A percentile compares a stretch with the other conserved stretches of the same genome.
Evolutionary conservation across 108 stramenopile species (phyloP).

Genomic region (Conticribra weissflogii): DNA sequence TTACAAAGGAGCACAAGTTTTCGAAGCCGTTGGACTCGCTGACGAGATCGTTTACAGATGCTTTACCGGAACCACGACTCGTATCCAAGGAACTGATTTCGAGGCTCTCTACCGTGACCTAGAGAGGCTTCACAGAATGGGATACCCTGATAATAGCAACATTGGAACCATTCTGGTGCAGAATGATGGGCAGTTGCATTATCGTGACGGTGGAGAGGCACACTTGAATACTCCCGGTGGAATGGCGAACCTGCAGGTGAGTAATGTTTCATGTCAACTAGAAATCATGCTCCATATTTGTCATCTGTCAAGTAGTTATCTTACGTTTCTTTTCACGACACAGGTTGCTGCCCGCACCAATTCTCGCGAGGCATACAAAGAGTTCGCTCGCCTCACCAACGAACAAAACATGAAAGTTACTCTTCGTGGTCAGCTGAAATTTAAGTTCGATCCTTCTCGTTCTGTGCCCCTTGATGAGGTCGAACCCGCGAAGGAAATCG

Average conservation of each 20-base stretch:
- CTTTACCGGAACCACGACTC: slow-evolving; percentile 96
- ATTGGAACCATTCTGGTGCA: slow-evolving; percentile 75
- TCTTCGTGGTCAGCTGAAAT: slow-evolving; percentile 93
- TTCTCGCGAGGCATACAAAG: slow-evolving; percentile 94
- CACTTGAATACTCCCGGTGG: slow-evolving; percentile 95
- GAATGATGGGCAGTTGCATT: slow-evolving; percentile 97
- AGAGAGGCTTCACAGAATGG: slow-evolving; percentile 85
- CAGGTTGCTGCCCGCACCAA: slow-evolving; percentile 87
- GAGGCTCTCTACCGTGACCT: slow-evolving; percentile 95
- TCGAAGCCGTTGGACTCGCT: slow-evolving; percentile 96
- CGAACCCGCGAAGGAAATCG: slow-evolving; percentile 88
- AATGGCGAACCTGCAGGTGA: slow-evolving; percentile 93
- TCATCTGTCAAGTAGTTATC: too few relatives aligned
- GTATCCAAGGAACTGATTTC: slow-evolving; percentile 96
- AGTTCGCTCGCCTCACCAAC: slow-evolving; percentile 87
- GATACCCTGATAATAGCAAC: slow-evolving; percentile 70
- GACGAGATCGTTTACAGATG: slow-evolving; percentile 95
- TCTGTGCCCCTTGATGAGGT: slow-evolving; percentile 91
- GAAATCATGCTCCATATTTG: too few relatives aligned
- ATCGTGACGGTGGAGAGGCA: slow-evolving; percentile 95
- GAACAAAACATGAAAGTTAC: slow-evolving; percentile 90
- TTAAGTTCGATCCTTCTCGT: slow-evolving; percentile 86
- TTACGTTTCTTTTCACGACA: too few relatives aligned
- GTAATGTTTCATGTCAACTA: too few relatives aligned
- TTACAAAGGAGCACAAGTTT: slow-evolving; percentile 97